Evolutionary conservation across 495 filamentous ascomycete species (phyloP).

Genomic region (Tetracladium marchalianum): DNA sequence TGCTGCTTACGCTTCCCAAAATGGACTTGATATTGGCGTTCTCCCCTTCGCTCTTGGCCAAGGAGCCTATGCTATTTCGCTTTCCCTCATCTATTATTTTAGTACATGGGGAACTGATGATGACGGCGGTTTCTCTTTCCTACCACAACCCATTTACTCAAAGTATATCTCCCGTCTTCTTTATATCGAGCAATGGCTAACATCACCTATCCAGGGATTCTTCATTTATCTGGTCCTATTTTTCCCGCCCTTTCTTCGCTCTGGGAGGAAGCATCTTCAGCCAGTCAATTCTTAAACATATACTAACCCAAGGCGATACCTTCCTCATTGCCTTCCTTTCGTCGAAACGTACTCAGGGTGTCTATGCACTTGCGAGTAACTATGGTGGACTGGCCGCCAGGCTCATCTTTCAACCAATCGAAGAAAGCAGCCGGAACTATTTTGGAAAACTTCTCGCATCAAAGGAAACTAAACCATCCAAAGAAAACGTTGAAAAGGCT

Average conservation of each 20-base stretch:
- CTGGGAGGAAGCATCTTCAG: conserved; percentile 70
- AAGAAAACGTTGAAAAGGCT: conserved; percentile 24
- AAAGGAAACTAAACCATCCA: conserved; percentile 2
- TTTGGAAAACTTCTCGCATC: conserved; percentile 63
- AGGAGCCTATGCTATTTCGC: conserved; percentile 56
- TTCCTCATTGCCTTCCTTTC: conserved; percentile 72
- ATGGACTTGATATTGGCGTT: conserved; percentile 49
- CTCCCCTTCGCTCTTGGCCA: conserved; percentile 88
- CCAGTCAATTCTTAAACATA: conserved; percentile 82
- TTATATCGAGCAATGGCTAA: background rate
- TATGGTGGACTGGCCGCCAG: conserved; percentile 89
- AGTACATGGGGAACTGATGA: conserved; percentile 32
- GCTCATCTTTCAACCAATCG: conserved; percentile 87
- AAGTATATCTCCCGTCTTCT: conserved; percentile 5
- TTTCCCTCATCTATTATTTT: conserved; percentile 58
- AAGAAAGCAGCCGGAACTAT: conserved; percentile 80
- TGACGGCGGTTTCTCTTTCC: conserved; percentile 47
- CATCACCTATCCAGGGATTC: conserved; percentile 2
- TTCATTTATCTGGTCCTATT: conserved; percentile 46
- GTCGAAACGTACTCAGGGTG: conserved; percentile 72
- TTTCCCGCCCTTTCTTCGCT: conserved; percentile 54
- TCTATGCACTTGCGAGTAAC: conserved; percentile 86
- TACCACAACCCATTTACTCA: conserved; percentile 16
- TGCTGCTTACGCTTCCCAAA: conserved; percentile 46
- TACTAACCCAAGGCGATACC: conserved; percentile 90